These are phyloP conservation scores for Phytopythium kandeliae DNA, from an alignment of 352 stramenopile genomes.

Conservation along the genomic window DNA sequence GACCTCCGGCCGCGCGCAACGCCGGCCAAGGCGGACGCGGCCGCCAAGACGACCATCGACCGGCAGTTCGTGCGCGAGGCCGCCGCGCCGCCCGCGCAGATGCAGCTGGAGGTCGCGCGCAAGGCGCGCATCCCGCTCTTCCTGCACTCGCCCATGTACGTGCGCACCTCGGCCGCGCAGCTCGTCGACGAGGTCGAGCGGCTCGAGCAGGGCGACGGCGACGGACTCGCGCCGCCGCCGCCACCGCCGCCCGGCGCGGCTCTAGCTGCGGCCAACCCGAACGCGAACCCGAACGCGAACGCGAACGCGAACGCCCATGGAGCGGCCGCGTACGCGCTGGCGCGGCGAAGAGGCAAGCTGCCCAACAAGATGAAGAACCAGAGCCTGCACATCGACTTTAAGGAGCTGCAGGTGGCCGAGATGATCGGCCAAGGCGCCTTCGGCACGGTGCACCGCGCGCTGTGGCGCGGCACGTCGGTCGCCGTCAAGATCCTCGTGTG, in stretches of 20 bases:
- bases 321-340: conserved; percentile 1
- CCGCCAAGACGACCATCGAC: conserved; percentile 53
- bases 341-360: conserved; percentile 13
- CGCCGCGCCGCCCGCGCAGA: conserved; percentile 71
- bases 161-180: conserved; percentile 55
- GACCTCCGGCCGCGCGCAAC: conserved; percentile 11
- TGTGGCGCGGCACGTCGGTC: conserved; percentile 68
- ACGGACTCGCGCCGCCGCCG: not conserved
- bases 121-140: conserved; percentile 83
- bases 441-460: conserved; percentile 69
- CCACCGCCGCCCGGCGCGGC: not conserved
- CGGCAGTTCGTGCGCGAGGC: conserved; percentile 63
- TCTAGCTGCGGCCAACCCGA: not conserved
- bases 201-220: conserved; percentile 6
- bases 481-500: conserved; percentile 85
- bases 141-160: conserved; percentile 84
- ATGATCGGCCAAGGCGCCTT: conserved; percentile 86
- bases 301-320: not conserved
- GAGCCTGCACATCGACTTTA: conserved; percentile 79
- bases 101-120: conserved; percentile 80
- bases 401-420: conserved; percentile 69
- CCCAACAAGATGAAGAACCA: conserved; percentile 54
- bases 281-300: not conserved
- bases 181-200: conserved; percentile 41
- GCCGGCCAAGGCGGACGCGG: conserved; percentile 37